phyloP scores from a whole-genome alignment of 345 rosid species.

The Aethionema arabicum region DNA sequence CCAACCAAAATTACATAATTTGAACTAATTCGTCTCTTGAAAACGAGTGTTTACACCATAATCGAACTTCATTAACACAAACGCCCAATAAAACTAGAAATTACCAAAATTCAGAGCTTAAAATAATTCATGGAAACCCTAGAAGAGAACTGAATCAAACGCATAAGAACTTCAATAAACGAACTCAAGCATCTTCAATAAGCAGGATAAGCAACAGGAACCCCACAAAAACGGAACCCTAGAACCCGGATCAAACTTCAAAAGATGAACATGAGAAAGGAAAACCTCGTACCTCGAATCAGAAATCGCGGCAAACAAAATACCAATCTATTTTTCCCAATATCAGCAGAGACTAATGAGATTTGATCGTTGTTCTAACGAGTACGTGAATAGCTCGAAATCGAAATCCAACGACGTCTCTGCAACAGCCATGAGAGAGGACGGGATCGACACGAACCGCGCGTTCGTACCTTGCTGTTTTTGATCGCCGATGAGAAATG shows the following conservation, averaged over 20 bases:
- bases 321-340: constrained; percentile 18
- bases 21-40: constrained; percentile 33
- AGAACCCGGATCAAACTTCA: constrained; percentile 41
- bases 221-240: constrained; percentile 34
- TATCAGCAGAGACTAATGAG: constrained; percentile 32
- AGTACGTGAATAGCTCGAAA: constrained; percentile 40
- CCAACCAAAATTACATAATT: constrained; percentile 19
- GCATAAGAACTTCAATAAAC: constrained; percentile 24
- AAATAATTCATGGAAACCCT: constrained; percentile 23
- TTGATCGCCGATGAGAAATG: constrained; percentile 82
- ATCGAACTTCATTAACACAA: constrained; percentile 42
- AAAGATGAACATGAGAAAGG: constrained; percentile 10
- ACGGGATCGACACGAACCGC: constrained; percentile 46
- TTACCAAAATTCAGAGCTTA: constrained; percentile 16
- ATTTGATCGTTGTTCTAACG: constrained; percentile 26
- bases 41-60: constrained; percentile 31
- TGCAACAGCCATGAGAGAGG: constrained; percentile 62
- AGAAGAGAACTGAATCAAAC: constrained; percentile 38
- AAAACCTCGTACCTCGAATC: constrained; percentile 35
- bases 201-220: constrained; percentile 1
- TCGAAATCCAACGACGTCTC: constrained; percentile 46
- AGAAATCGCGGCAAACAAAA: constrained; percentile 22
- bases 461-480: constrained; percentile 49
- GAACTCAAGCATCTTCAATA: constrained; percentile 33
- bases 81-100: constrained; percentile 24